Percentiles rank a stretch among this genome's conserved stretches.
phyloP scores from a whole-genome alignment of 1,284 basidiomycete genomes.

The Taiwanofungus camphoratus region DNA sequence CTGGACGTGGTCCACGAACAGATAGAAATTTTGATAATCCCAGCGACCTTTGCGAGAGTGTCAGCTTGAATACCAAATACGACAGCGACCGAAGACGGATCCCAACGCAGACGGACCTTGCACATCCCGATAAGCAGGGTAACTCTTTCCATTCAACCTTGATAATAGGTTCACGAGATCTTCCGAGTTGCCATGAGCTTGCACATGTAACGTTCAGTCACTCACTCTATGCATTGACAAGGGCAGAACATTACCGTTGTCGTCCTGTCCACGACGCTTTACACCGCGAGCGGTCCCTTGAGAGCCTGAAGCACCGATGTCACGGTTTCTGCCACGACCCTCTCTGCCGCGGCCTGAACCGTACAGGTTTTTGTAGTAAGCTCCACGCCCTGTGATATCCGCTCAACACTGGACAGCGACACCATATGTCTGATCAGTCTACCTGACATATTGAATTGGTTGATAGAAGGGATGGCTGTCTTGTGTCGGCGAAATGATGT shows the following conservation, averaged over 20 bases:
- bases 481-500: no score
- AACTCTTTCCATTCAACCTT: slow-evolving; percentile 16
- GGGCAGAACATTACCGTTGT: neutral
- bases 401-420: no score
- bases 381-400: slow-evolving; percentile 15
- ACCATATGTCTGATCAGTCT: no score
- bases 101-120: slow-evolving; percentile 13
- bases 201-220: neutral
- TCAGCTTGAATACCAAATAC: no score
- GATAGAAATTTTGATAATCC: slow-evolving; percentile 7
- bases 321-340: no score
- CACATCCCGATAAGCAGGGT: slow-evolving; percentile 20
- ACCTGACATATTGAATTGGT: no score
- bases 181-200: slow-evolving; percentile 2
- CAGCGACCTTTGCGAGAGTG: slow-evolving; percentile 15
- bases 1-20: slow-evolving; percentile 19
- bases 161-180: slow-evolving; percentile 10
- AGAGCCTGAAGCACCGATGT: no score
- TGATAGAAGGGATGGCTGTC: no score
- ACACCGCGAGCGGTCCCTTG: no score
- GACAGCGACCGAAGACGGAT: no score
- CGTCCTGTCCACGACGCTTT: no score
- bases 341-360: slow-evolving; percentile 14
- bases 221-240: neutral
- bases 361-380: slow-evolving; percentile 20